A percentile compares a stretch with the other conserved stretches of the same genome.
Conservation (phyloP, 2,329 filamentous ascomycete genomes). For the Sporothrix brunneoviolacea region DNA sequence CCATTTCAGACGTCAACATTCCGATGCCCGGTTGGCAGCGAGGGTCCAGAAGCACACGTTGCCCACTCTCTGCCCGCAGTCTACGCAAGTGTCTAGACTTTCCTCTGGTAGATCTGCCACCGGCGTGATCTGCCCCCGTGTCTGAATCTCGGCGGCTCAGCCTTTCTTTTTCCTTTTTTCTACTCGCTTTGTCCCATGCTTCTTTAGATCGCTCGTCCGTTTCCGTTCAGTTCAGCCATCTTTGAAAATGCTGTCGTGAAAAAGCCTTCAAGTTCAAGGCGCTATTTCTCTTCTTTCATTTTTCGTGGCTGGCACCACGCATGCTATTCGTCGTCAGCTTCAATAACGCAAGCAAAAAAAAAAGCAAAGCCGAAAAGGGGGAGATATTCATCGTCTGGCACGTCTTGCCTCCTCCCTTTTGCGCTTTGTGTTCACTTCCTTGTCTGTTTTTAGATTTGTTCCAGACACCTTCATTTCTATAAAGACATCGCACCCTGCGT, state of each 20-base stretch:
- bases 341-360: conserved; percentile 2
- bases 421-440: conserved; percentile 2
- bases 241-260: conserved; percentile 7
- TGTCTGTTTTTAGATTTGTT: conserved; percentile 1
- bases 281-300: background rate
- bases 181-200: background rate
- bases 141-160: background rate
- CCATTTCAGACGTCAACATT: conserved; percentile 1
- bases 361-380: no score
- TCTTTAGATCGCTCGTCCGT: background rate
- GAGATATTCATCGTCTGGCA: conserved; percentile 10
- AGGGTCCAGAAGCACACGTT: background rate
- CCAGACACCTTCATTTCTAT: conserved; percentile 2
- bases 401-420: conserved; percentile 13
- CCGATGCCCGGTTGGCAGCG: conserved; percentile 7
- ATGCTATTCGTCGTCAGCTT: background rate
- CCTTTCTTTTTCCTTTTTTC: background rate
- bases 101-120: no score
- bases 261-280: background rate
- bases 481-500: conserved; percentile 4
- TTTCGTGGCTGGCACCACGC: conserved; percentile 7
- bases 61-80: no score
- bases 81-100: background rate
- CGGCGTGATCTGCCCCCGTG: conserved; percentile 2
- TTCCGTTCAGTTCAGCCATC: conserved; percentile 11